Evolutionary conservation across 768 basidiomycete genomes (phyloP), one percentile per base, ranked within the genome.

Genomic region (Neoboletus brunneissimus): DNA sequence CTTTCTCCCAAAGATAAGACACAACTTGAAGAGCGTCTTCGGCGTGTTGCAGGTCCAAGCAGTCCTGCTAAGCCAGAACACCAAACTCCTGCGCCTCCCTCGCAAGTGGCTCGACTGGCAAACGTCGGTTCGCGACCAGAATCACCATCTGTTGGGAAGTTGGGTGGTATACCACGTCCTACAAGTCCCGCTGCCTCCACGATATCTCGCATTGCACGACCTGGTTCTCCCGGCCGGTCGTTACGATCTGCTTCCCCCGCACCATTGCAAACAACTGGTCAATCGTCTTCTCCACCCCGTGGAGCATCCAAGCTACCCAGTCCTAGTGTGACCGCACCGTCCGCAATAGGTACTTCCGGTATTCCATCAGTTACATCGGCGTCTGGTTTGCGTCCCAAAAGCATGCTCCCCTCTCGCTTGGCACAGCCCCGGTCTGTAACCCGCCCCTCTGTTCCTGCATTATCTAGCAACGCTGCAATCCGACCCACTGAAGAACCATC

Each of bases 1-100:
- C 75, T 97, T 29, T 81, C 87, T 44, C 76, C 89, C 5, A 96
- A 96, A 70, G 94, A 95, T 66, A 94, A 90, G 66, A 93, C 92
- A 10, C 91, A 94, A 65, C 81, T 97, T 31, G 94, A 96, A 71
- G 94, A 95, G 66, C 83, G 92, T 9, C 74, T 97, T 29, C 87
- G 90, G 45, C 87, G 91, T 34, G 83, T 92, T n/a, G 77, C 86
- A 31, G 87, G 87, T 7, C 83, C 88, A 32, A 82, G 81, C 61
- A 68, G 65, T 53, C 79, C 79, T 27, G 69, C 68, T 41, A 76
- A 70, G 38, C 51, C 57, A 31, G 73, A 74, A 60, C 76, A 78
- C 16, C 79, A 78, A 60, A 66, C 77, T 22, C 66, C 75, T 13
- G 66, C 74, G 12, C 73, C 78, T 15, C 76, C 77, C n/a, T 72